These are phyloP conservation scores for Neopestalotiopsis sp. DNA, from an alignment of 2,329 filamentous ascomycete genomes.

Conservation along the genomic window DNA sequence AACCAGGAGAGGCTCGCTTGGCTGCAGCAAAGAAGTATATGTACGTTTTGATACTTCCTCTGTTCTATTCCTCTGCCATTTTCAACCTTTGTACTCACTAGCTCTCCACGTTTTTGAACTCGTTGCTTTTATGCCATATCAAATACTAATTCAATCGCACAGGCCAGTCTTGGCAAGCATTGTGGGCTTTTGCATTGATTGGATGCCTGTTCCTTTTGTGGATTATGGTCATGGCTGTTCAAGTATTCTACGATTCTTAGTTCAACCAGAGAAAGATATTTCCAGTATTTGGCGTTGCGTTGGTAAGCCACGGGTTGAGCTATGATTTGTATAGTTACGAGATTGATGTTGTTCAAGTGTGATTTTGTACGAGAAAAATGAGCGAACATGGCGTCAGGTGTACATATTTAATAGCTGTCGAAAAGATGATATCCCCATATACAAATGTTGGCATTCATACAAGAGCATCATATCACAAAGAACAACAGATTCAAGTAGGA, in stretches of 20 bases:
- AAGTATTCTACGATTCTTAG: constrained; percentile 57
- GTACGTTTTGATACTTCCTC: constrained; percentile 45
- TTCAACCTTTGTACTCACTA: neutral
- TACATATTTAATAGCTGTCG: too few relatives aligned
- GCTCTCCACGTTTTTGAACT: too few relatives aligned
- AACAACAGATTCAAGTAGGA: neutral
- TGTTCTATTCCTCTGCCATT: neutral
- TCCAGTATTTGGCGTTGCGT: too few relatives aligned
- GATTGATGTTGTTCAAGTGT: too few relatives aligned
- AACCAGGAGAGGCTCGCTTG: constrained; percentile 64
- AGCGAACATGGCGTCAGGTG: too few relatives aligned
- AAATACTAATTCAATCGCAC: neutral
- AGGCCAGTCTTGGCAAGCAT: constrained; percentile 69
- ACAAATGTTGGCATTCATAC: neutral
- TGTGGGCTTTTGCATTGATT: constrained; percentile 67
- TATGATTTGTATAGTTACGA: too few relatives aligned
- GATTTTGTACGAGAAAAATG: too few relatives aligned
- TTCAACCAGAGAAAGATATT: constrained; percentile 10
- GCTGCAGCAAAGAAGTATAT: constrained; percentile 68
- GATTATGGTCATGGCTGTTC: constrained; percentile 72
- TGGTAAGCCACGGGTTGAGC: too few relatives aligned
- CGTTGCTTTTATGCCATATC: too few relatives aligned
- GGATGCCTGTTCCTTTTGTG: constrained; percentile 67
- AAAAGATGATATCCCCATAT: too few relatives aligned
- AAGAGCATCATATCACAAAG: neutral